Evolutionary conservation across 306 rosid genomes (phyloP), one percentile per base, ranked within the genome.

Genomic region (Vigna nakashimae): DNA sequence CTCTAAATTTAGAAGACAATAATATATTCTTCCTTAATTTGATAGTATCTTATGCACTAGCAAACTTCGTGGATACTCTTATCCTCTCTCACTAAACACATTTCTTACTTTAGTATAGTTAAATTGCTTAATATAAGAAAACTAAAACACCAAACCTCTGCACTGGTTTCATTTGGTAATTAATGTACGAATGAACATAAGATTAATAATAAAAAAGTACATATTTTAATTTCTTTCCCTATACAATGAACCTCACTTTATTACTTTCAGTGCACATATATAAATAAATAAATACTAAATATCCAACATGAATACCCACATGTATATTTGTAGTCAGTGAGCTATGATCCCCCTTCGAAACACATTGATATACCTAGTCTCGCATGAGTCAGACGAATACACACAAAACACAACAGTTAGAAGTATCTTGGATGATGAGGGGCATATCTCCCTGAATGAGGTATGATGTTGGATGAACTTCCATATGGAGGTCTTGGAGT

Each of bases 341-440:
- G 63, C 74, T 26, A 63, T 59, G 72, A 42, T 53, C 67, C 74
- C 74, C 53, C 34, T 69, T 70, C 30, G 26, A n/a, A 18, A 67
- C 36, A 62, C 34, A 52, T 15, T 49, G 16, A 49, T 38, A 20
- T 24, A 14, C 55, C 22, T 46, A 69, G 18, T 18, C 45, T 17
- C 34, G 18, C 30, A 38, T 22, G 71, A 11, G 64, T 62, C 57
- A 38, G 69, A 40, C 48, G 59, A 80, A 66, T 32, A 79, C 9
- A 15, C 43, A 28, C 1, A 56, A 65, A 57, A 50, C 43, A 28
- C 2, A 56, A 65, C 63, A 56, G 49, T 82, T 75, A 67, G 69
- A 55, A 52, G 75, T 75, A 78, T 56, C 86, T 70, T 14, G 80
- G 88, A 65, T 40, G 69, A 16, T 76, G 78, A 63, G 82, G 50